A percentile compares a stretch with the other conserved stretches of the same genome.
Evolutionary conservation across 345 rosid genomes (phyloP).

Genomic region (Syzygium aqueum): DNA sequence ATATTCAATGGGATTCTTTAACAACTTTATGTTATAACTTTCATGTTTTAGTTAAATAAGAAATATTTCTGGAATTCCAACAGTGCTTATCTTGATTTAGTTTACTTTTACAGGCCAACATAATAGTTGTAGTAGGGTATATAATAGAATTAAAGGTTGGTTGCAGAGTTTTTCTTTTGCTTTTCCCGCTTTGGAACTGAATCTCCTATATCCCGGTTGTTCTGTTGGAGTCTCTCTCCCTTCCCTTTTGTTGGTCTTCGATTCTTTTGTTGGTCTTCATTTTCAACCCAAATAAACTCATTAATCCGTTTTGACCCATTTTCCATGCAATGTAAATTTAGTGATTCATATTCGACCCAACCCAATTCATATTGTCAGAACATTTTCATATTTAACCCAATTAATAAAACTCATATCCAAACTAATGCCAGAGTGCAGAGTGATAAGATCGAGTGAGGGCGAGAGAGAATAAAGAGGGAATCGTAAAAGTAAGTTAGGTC

Average conservation of each 20-base stretch:
- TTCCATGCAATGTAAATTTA: no score
- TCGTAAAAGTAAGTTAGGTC: no score
- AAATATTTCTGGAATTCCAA: no score
- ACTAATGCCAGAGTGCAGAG: accelerated
- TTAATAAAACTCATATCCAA: accelerated
- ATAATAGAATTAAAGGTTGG: not conserved
- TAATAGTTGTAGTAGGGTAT: no score
- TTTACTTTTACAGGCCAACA: no score
- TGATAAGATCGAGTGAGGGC: accelerated
- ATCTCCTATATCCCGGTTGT: not conserved
- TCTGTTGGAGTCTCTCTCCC: not conserved
- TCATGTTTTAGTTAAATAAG: no score
- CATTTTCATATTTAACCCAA: no score
- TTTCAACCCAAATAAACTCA: not conserved
- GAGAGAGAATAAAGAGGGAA: not conserved
- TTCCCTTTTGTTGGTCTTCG: not conserved
- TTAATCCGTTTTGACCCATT: no score
- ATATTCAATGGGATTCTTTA: no score
- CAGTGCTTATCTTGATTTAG: no score
- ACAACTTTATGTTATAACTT: no score
- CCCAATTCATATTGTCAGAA: accelerated
- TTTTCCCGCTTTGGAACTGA: not conserved
- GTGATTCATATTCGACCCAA: no score
- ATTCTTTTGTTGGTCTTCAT: not conserved
- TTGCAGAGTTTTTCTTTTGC: not conserved